Evolutionary conservation across 805 yeast genomes (phyloP).

Genomic region (Kuraishia cidri): DNA sequence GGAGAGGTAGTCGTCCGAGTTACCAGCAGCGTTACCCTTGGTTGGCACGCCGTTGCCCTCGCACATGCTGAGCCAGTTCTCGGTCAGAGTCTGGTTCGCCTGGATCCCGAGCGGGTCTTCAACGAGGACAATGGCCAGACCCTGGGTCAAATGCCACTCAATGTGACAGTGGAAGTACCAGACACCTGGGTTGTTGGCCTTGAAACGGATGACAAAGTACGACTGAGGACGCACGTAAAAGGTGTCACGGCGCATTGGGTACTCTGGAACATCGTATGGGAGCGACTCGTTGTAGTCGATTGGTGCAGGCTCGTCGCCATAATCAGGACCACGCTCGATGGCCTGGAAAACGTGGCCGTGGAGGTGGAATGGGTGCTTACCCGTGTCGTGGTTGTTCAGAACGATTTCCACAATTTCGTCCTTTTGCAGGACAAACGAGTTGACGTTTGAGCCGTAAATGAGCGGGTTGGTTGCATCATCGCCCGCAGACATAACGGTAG

Average conservation of each 20-base stretch:
- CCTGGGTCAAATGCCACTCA: constrained; percentile 81
- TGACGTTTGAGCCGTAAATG: constrained; percentile 75
- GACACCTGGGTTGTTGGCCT: constrained; percentile 88
- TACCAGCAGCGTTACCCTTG: constrained; percentile 88
- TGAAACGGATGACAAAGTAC: constrained; percentile 77
- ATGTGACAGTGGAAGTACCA: constrained; percentile 94
- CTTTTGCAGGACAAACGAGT: constrained; percentile 61
- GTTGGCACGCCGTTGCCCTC: constrained; percentile 37
- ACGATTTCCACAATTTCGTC: constrained; percentile 71
- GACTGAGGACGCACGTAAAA: constrained; percentile 77
- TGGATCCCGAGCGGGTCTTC: constrained; percentile 79
- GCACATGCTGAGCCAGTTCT: constrained; percentile 55
- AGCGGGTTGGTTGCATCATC: constrained; percentile 39
- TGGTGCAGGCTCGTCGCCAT: constrained; percentile 44
- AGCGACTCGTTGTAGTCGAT: constrained; percentile 45
- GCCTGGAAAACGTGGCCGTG: constrained; percentile 93
- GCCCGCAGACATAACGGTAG: constrained; percentile 71
- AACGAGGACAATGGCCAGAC: constrained; percentile 62
- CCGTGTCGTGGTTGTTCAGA: constrained; percentile 80
- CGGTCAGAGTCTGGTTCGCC: constrained; percentile 51
- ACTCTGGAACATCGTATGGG: constrained; percentile 49
- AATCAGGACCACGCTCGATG: constrained; percentile 59
- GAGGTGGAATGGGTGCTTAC: constrained; percentile 95
- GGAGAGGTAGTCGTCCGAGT: constrained; percentile 52
- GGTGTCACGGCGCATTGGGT: constrained; percentile 82